Evolutionary conservation across 1,284 basidiomycete genomes (phyloP).

Genomic region (Omphalotus olearius): DNA sequence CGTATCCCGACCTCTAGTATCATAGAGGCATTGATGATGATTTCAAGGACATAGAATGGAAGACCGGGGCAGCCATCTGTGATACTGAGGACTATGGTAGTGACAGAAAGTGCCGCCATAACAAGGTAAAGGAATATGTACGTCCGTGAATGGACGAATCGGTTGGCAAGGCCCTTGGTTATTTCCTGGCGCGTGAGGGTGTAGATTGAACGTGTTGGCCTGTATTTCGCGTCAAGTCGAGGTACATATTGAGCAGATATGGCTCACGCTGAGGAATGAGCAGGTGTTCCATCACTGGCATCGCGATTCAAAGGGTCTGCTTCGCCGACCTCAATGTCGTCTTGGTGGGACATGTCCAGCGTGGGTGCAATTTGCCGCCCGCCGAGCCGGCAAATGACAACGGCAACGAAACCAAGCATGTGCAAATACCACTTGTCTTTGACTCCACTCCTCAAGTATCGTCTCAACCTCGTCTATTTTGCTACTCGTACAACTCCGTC

Average conservation of each 20-base stretch:
- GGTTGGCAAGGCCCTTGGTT: conserved; percentile 75
- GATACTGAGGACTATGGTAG: conserved; percentile 87
- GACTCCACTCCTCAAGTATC: neutral
- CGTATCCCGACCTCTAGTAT: conserved; percentile 87
- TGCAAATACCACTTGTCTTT: neutral
- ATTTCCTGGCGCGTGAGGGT: conserved; percentile 76
- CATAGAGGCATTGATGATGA: conserved; percentile 90
- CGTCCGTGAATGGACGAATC: conserved; percentile 78
- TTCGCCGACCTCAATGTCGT: conserved; percentile 24
- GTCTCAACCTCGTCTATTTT: too few species aligned
- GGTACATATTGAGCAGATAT: conserved; percentile 6
- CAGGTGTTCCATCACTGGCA: conserved; percentile 20
- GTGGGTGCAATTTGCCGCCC: neutral
- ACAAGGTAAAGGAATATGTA: conserved; percentile 85
- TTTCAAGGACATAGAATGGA: conserved; percentile 86
- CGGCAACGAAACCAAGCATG: too few species aligned
- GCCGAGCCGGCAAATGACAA: neutral
- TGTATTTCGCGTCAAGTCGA: conserved; percentile 23
- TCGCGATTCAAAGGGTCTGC: conserved; percentile 28
- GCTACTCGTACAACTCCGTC: conserved; percentile 28
- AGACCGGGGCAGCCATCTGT: conserved; percentile 73
- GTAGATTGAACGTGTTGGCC: conserved; percentile 75
- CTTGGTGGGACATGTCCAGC: conserved; percentile 13
- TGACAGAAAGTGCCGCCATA: conserved; percentile 87
- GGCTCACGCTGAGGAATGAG: conserved; percentile 21